A percentile compares a stretch with the other conserved stretches of the same genome.
phyloP scores from a whole-genome alignment of 2,329 filamentous ascomycete genomes.

The Biscogniauxia marginata region DNA sequence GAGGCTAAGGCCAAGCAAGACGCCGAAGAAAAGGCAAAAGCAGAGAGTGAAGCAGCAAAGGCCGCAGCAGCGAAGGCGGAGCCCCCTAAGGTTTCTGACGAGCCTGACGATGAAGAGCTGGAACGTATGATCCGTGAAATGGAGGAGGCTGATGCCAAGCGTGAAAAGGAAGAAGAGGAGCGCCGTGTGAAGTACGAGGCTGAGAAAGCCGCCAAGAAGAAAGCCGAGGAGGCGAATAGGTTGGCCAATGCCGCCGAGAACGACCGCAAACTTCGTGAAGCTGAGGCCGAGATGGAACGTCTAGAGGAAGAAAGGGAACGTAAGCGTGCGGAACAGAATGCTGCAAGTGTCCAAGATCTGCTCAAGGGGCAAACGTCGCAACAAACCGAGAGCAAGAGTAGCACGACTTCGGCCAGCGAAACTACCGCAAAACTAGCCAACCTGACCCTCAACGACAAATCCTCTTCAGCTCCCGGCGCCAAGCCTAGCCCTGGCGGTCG shows the following conservation, averaged over 20 bases:
- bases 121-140: slow-evolving; percentile 63
- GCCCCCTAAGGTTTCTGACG: slow-evolving; percentile 32
- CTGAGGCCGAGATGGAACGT: slow-evolving; percentile 70
- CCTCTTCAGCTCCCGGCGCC: slow-evolving; percentile 44
- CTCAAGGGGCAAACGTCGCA: slow-evolving; percentile 41
- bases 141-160: slow-evolving; percentile 53
- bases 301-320: slow-evolving; percentile 69
- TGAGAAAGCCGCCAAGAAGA: slow-evolving; percentile 46
- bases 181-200: slow-evolving; percentile 39
- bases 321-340: slow-evolving; percentile 48
- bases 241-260: slow-evolving; percentile 52
- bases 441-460: slow-evolving; percentile 52
- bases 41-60: slow-evolving; percentile 28
- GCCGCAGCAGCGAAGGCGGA: slow-evolving; percentile 33
- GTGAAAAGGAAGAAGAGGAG: slow-evolving; percentile 49
- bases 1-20: slow-evolving; percentile 33
- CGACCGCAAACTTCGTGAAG: slow-evolving; percentile 67
- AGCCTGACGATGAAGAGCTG: slow-evolving; percentile 54
- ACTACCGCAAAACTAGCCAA: slow-evolving; percentile 50
- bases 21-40: slow-evolving; percentile 27
- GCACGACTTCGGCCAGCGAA: slow-evolving; percentile 38
- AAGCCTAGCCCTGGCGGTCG: slow-evolving; percentile 58
- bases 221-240: slow-evolving; percentile 42
- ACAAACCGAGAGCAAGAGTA: slow-evolving; percentile 42
- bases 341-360: slow-evolving; percentile 50